These are phyloP conservation scores for Cladobotryum mycophilum DNA, from an alignment of 2,329 filamentous ascomycete species.

Conservation along the genomic window DNA sequence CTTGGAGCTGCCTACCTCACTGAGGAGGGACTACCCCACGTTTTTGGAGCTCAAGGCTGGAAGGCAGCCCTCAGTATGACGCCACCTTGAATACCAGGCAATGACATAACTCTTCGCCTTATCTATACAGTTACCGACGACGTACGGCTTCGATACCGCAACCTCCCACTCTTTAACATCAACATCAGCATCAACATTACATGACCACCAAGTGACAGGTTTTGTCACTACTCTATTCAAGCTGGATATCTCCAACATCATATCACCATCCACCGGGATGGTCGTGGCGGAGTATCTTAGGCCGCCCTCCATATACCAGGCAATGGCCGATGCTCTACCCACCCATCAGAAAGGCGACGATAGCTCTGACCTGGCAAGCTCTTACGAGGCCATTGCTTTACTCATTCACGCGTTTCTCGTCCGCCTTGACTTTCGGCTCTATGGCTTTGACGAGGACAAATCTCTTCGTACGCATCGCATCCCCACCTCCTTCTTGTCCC, in stretches of 20 bases:
- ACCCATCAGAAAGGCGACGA: slow-evolving; percentile 46
- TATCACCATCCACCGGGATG: too few relatives aligned
- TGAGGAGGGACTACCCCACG: too few relatives aligned
- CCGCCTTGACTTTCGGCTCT: slow-evolving; percentile 70
- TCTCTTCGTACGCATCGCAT: slow-evolving; percentile 49
- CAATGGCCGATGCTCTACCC: slow-evolving; percentile 55
- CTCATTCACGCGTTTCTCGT: slow-evolving; percentile 79
- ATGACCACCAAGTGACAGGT: too few relatives aligned
- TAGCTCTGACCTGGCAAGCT: slow-evolving; percentile 58
- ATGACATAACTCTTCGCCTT: too few relatives aligned
- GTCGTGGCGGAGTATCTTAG: too few relatives aligned
- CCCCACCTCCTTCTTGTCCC: not conserved
- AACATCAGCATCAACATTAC: too few relatives aligned
- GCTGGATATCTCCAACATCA: too few relatives aligned
- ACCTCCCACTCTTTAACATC: too few relatives aligned
- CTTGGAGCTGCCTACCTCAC: too few relatives aligned
- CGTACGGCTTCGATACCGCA: too few relatives aligned
- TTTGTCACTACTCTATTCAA: too few relatives aligned
- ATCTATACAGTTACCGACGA: too few relatives aligned
- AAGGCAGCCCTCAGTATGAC: slow-evolving; percentile 15
- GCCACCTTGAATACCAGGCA: not conserved
- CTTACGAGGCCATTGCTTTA: slow-evolving; percentile 78
- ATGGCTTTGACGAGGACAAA: slow-evolving; percentile 81
- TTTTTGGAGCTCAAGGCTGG: not conserved
- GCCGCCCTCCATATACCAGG: slow-evolving; percentile 16